Evolutionary conservation across 2,329 filamentous ascomycete genomes (phyloP), one percentile per base, ranked within the genome.

Genomic region (Cyphellophora attinorum): DNA sequence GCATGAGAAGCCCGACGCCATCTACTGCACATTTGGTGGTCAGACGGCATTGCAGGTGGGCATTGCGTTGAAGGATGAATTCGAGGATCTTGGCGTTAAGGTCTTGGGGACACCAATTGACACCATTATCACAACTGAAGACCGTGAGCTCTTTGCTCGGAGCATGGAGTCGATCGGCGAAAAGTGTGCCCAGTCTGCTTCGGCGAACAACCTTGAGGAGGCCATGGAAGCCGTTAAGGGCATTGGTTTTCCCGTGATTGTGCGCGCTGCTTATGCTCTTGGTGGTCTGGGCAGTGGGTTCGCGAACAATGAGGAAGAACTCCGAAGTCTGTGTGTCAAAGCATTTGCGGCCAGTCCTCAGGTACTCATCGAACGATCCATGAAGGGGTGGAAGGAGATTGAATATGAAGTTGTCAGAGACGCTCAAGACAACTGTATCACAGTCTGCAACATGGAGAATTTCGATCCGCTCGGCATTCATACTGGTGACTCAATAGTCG

Each of bases 331-430:
- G 29, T 96, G 91, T 70, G 80, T 84, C 59, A 94, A 93, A 63
- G 89, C 91, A 5, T 86, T 98, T 48, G 88, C 91, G 17, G 88
- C 84, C 48, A 94, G 85, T 55, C 91, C 91, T 6, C 91, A 98
- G 58, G 85, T 98, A 5, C 74, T 98, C 36, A 93, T 98, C 51
- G 91, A 98, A 67, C 79, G 84, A 59, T 93, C 85, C 66, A 96
- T 98, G 89, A 96, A 96, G 68, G 91, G 91, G 40, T 98, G 91
- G 91, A 98, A 98, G 62, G 91, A 98, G 62, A 93, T 96, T 44
- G 91, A 98, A 61, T 98, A 96, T 56, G 91, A 98, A 61, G 91
- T 96, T 42, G 91, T 98, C 27, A 81, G 91, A 53, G 91, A 96
- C 67, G 82, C 79, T 38, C 79, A 85, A 51, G 88, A 98, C 66